Evolutionary conservation across 495 filamentous ascomycete species (phyloP).

Genomic region (Neurospora sp.): DNA sequence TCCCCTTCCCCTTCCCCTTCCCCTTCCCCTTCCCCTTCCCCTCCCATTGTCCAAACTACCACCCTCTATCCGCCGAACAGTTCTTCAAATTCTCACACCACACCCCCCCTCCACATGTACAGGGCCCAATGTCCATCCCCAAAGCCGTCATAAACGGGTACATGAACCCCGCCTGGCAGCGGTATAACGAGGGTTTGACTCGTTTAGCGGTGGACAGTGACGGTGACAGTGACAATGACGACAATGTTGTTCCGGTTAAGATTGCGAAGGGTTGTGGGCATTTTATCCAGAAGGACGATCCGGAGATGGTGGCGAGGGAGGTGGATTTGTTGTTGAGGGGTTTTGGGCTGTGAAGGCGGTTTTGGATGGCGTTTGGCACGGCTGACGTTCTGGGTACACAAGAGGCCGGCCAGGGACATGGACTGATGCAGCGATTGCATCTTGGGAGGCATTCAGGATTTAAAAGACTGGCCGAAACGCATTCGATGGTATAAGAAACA

Average conservation of each 20-base stretch:
- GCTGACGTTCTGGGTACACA: not conserved
- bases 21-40: constrained; percentile 2
- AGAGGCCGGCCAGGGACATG: too few relatives aligned
- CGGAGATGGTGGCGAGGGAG: constrained; percentile 44
- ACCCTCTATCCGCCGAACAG: not conserved
- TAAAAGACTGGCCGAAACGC: not conserved
- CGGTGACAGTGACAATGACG: constrained; percentile 12
- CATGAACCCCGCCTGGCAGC: constrained; percentile 45
- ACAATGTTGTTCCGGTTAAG: constrained; percentile 33
- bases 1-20: too few relatives aligned
- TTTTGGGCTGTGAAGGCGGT: not conserved
- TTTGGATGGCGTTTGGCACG: not conserved
- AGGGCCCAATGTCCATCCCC: constrained; percentile 26
- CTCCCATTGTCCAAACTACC: not conserved
- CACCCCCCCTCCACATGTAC: not conserved
- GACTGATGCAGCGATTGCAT: too few relatives aligned
- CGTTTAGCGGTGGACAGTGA: constrained; percentile 16
- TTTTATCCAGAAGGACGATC: constrained; percentile 54
- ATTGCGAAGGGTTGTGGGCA: constrained; percentile 47
- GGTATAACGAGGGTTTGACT: constrained; percentile 47
- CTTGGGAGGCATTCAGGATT: not conserved
- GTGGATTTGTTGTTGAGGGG: constrained; percentile 28
- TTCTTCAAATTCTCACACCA: not conserved
- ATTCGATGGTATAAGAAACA: not conserved
- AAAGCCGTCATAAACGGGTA: constrained; percentile 38